Evolutionary conservation across 1,284 basidiomycete species (phyloP).

Genomic region (Cystobasidium slooffiae): DNA sequence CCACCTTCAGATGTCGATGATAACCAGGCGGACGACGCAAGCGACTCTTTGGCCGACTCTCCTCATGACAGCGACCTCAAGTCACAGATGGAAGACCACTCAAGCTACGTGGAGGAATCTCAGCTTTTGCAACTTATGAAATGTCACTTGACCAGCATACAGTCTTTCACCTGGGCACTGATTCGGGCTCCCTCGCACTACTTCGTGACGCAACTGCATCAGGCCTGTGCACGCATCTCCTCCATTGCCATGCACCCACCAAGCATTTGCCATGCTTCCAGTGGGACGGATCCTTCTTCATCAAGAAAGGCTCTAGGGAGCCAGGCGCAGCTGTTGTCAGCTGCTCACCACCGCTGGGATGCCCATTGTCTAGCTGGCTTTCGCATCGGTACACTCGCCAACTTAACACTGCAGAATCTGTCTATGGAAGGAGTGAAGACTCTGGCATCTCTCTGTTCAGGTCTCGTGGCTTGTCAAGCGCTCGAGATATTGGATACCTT

Average conservation of each 20-base stretch:
- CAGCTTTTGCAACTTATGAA: neutral
- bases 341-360: slow-evolving; percentile 17
- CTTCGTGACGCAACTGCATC: slow-evolving; percentile 8
- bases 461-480: neutral
- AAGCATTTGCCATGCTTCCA: neutral
- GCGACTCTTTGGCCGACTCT: no score
- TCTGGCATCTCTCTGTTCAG: neutral
- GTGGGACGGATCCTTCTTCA: no score
- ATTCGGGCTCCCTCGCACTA: slow-evolving; percentile 7
- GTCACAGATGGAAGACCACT: neutral
- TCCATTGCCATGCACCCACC: neutral
- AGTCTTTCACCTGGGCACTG: slow-evolving; percentile 5
- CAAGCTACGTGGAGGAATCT: neutral
- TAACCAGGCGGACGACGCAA: no score
- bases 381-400: neutral
- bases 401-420: slow-evolving; percentile 19
- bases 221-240: neutral
- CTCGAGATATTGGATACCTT: slow-evolving; percentile 13
- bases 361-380: slow-evolving; percentile 1
- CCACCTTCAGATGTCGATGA: no score
- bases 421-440: slow-evolving; percentile 21
- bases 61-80: no score
- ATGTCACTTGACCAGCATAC: slow-evolving; percentile 15
- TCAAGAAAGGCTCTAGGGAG: no score
- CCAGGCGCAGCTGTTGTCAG: neutral